Evolutionary conservation across 805 yeast genomes (phyloP).

Genomic region (Candida sithepensis): DNA sequence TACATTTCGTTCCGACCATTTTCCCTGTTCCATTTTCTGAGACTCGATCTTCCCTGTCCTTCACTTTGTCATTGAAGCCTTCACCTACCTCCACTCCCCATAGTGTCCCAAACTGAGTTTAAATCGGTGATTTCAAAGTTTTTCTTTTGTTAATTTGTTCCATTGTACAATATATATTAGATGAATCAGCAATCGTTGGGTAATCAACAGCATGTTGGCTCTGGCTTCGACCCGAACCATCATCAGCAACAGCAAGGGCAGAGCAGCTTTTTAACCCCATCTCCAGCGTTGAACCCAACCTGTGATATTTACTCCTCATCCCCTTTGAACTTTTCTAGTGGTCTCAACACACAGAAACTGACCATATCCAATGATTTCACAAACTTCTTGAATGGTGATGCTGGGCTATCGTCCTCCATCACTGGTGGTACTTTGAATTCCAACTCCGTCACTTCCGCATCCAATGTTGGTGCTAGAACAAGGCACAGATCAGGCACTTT

Average conservation of each 20-base stretch:
- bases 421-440: slow-evolving; percentile 13
- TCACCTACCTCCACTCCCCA: not conserved
- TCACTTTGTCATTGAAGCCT: too few relatives aligned
- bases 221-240: slow-evolving; percentile 1
- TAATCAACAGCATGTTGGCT: slow-evolving; percentile 1
- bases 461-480: slow-evolving; percentile 40
- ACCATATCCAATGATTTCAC: slow-evolving; percentile 17
- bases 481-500: slow-evolving; percentile 78
- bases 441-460: slow-evolving; percentile 22
- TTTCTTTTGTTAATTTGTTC: too few relatives aligned
- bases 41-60: too few relatives aligned
- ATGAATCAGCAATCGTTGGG: slow-evolving; percentile 9
- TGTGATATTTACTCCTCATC: slow-evolving; percentile 6
- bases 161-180: too few relatives aligned
- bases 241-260: slow-evolving; percentile 4
- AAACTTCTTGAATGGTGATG: slow-evolving; percentile 14
- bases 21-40: too few relatives aligned
- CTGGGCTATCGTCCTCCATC: slow-evolving; percentile 5
- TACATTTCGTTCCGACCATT: too few relatives aligned
- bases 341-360: slow-evolving; percentile 5
- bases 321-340: slow-evolving; percentile 2
- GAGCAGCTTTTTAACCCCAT: slow-evolving; percentile 11
- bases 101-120: not conserved
- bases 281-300: slow-evolving; percentile 13
- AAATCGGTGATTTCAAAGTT: not conserved